These are phyloP conservation scores for Boletus speciosus DNA, from an alignment of 768 basidiomycete genomes.

Conservation along the genomic window DNA sequence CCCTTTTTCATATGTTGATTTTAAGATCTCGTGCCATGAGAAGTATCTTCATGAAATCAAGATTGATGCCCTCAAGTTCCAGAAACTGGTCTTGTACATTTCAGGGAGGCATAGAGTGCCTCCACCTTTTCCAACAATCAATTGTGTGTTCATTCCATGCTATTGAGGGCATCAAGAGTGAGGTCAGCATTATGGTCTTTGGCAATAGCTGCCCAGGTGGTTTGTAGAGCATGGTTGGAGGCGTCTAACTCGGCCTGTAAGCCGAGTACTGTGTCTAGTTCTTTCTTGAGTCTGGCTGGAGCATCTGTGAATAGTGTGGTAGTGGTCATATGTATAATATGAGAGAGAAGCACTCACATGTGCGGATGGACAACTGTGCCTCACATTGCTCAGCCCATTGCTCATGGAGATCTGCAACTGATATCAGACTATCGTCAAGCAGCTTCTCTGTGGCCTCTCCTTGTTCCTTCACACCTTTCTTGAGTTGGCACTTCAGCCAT, in stretches of 20 bases:
- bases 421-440: not conserved
- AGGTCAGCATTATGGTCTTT: not conserved
- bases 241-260: constrained; percentile 29
- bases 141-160: constrained; percentile 11
- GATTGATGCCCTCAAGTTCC: not conserved
- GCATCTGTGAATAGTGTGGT: not conserved
- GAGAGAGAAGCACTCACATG: not conserved
- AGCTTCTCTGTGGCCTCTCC: not conserved
- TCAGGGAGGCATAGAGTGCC: constrained; percentile 2
- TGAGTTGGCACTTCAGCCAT: not conserved
- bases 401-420: not conserved
- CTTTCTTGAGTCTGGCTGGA: constrained; percentile 1
- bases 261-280: not conserved
- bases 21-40: constrained; percentile 18
- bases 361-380: not conserved
- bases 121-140: constrained; percentile 1
- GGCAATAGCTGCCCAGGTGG: constrained; percentile 4
- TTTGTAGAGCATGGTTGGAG: constrained; percentile 22
- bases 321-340: too few relatives aligned
- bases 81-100: constrained; percentile 2
- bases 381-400: not conserved
- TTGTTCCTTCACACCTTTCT: not conserved
- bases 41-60: constrained; percentile 3
- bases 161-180: constrained; percentile 19
- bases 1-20: constrained; percentile 23